Conservation (phyloP, 345 rosid species). For the Ceriops tagal region DNA sequence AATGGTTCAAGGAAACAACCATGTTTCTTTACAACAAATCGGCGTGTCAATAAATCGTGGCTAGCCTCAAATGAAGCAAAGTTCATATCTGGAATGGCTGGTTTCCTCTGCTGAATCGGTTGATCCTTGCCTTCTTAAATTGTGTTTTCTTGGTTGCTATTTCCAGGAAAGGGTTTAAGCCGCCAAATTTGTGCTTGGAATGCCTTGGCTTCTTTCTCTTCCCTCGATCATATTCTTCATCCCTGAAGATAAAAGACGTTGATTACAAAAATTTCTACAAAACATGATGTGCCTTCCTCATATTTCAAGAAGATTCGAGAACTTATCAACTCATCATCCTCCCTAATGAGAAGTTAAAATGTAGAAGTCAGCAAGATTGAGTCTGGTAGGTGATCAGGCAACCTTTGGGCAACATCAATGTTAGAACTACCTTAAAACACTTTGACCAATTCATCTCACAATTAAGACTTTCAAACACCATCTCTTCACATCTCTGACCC, state of each 20-base stretch:
- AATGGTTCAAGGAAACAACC: background rate
- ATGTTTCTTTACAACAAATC: slow-evolving; percentile 2
- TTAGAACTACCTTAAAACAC: too few relatives aligned
- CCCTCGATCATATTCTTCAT: slow-evolving; percentile 86
- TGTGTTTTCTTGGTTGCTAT: slow-evolving; percentile 45
- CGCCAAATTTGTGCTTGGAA: slow-evolving; percentile 39
- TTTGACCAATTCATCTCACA: too few relatives aligned
- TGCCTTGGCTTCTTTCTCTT: slow-evolving; percentile 71
- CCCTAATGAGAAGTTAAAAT: too few relatives aligned
- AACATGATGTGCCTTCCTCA: background rate
- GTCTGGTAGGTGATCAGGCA: too few relatives aligned
- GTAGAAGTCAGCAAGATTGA: too few relatives aligned
- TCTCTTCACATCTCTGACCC: background rate
- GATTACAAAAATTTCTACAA: background rate
- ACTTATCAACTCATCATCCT: too few relatives aligned
- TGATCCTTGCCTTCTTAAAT: slow-evolving; percentile 38
- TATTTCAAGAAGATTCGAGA: too few relatives aligned
- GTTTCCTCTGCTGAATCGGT: slow-evolving; percentile 32
- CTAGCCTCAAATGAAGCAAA: background rate
- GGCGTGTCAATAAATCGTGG: slow-evolving; percentile 25
- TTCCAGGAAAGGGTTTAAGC: slow-evolving; percentile 75
- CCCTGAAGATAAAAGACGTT: slow-evolving; percentile 40
- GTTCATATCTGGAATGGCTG: slow-evolving; percentile 54
- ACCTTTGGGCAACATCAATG: too few relatives aligned
- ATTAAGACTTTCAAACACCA: too few relatives aligned